These are phyloP conservation scores for Botryosphaeria agaves DNA, from an alignment of 2,329 filamentous ascomycete species.

Conservation along the genomic window DNA sequence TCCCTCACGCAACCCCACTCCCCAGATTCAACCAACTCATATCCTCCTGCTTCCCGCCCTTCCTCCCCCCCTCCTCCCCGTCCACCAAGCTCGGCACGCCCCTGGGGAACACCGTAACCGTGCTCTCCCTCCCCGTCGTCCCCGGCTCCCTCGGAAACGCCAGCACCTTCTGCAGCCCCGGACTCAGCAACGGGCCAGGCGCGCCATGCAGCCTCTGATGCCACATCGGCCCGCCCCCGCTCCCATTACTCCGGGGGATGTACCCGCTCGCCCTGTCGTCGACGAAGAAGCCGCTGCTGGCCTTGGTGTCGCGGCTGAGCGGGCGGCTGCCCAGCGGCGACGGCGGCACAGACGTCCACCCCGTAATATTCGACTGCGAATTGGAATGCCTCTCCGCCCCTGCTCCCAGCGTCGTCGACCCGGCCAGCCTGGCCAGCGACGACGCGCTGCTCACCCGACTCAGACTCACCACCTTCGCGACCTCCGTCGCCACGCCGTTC, in stretches of 20 bases:
- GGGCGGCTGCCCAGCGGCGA: not conserved
- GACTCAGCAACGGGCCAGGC: not conserved
- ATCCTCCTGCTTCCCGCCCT: constrained; percentile 37
- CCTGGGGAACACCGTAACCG: constrained; percentile 18
- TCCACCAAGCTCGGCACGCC: constrained; percentile 13
- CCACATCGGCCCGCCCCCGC: constrained; percentile 1
- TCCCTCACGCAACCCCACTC: too few relatives aligned
- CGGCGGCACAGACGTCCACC: not conserved
- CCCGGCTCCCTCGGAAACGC: too few relatives aligned
- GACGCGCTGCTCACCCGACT: not conserved
- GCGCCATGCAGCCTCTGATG: not conserved
- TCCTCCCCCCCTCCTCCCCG: constrained; percentile 19
- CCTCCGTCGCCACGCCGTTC: not conserved
- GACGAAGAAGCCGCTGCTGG: constrained; percentile 24
- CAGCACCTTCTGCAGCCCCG: not conserved
- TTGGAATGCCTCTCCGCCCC: not conserved
- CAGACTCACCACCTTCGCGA: not conserved
- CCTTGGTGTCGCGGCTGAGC: not conserved
- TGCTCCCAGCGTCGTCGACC: not conserved
- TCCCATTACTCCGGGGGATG: constrained; percentile 41
- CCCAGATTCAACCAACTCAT: constrained; percentile 82
- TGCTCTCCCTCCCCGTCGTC: constrained; percentile 12
- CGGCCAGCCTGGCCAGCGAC: not conserved
- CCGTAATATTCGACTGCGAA: not conserved
- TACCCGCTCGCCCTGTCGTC: constrained; percentile 25